Evolutionary conservation across 257 asterid genomes (phyloP).

Genomic region (Cinchona pubescens): DNA sequence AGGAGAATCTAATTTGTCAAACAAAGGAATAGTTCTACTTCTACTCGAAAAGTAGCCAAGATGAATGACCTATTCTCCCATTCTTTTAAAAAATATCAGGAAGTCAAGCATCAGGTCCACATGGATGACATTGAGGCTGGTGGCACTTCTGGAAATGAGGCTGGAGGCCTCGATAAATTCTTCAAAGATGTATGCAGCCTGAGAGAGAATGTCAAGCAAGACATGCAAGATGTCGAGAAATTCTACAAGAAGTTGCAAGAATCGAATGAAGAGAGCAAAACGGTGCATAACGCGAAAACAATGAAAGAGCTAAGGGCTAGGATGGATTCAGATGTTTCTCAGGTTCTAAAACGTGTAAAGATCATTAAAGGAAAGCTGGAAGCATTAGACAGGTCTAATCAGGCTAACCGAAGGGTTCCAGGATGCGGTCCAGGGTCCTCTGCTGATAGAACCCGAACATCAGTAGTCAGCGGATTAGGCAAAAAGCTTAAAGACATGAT

Average conservation of each 20-base stretch:
- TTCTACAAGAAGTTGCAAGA: slow-evolving; percentile 33
- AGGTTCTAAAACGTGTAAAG: slow-evolving; percentile 37
- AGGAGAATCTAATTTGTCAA: not conserved
- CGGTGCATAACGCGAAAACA: slow-evolving; percentile 41
- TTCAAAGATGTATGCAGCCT: slow-evolving; percentile 44
- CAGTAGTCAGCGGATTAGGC: slow-evolving; percentile 47
- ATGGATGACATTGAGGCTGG: slow-evolving; percentile 39
- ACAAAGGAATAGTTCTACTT: not conserved
- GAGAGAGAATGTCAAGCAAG: slow-evolving; percentile 45
- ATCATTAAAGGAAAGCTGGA: slow-evolving; percentile 41
- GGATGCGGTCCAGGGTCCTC: slow-evolving; percentile 52
- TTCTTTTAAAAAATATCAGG: slow-evolving; percentile 39
- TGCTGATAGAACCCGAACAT: slow-evolving; percentile 42
- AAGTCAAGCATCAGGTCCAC: slow-evolving; percentile 34
- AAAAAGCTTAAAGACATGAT: slow-evolving; percentile 38
- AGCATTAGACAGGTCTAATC: slow-evolving; percentile 40
- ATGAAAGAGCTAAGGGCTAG: slow-evolving; percentile 36
- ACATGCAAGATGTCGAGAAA: slow-evolving; percentile 34
- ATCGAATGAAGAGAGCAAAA: slow-evolving; percentile 42
- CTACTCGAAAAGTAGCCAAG: slow-evolving; percentile 12
- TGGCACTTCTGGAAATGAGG: slow-evolving; percentile 12
- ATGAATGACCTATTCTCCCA: slow-evolving; percentile 47
- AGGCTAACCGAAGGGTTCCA: slow-evolving; percentile 29
- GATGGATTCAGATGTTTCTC: slow-evolving; percentile 38
- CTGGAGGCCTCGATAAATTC: slow-evolving; percentile 30